These are phyloP conservation scores for Russula griseocarnosa DNA, from an alignment of 768 basidiomycete genomes.

Conservation along the genomic window DNA sequence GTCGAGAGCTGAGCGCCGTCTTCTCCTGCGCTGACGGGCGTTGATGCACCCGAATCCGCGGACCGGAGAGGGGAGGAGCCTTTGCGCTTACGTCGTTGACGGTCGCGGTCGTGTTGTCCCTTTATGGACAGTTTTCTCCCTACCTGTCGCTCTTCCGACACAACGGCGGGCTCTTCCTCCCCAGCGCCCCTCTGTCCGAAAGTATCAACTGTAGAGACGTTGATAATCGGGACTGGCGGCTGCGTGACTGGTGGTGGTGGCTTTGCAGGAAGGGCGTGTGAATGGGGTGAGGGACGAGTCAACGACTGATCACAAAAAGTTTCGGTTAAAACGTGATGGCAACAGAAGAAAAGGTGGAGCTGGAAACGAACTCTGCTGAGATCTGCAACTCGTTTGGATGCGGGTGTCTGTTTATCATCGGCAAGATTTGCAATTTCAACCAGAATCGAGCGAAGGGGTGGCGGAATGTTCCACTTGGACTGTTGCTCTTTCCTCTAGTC, in stretches of 20 bases:
- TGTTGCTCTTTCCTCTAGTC: slow-evolving; percentile 22
- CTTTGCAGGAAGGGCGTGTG: slow-evolving; percentile 9
- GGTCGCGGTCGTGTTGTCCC: slow-evolving; percentile 15
- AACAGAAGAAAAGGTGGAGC: slow-evolving; percentile 3
- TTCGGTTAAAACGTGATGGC: neutral
- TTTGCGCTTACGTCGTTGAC: slow-evolving; percentile 15
- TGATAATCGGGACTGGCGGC: neutral
- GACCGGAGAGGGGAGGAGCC: neutral
- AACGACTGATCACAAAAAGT: slow-evolving; percentile 2
- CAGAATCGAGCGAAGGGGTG: slow-evolving; percentile 16
- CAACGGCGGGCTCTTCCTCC: neutral
- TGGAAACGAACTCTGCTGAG: slow-evolving; percentile 28
- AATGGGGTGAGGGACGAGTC: neutral
- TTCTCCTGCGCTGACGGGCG: slow-evolving; percentile 1
- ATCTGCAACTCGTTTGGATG: slow-evolving; percentile 21
- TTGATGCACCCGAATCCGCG: slow-evolving; percentile 1
- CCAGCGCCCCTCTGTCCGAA: slow-evolving; percentile 5
- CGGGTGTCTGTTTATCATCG: slow-evolving; percentile 11
- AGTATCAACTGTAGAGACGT: neutral
- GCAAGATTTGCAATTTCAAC: slow-evolving; percentile 17
- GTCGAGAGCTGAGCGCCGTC: neutral
- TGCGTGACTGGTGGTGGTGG: neutral
- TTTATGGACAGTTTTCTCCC: slow-evolving; percentile 15
- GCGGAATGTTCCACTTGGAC: slow-evolving; percentile 19
- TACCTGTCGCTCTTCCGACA: neutral